Evolutionary conservation across 495 filamentous ascomycete genomes (phyloP).

Genomic region (Xylaria grammica): DNA sequence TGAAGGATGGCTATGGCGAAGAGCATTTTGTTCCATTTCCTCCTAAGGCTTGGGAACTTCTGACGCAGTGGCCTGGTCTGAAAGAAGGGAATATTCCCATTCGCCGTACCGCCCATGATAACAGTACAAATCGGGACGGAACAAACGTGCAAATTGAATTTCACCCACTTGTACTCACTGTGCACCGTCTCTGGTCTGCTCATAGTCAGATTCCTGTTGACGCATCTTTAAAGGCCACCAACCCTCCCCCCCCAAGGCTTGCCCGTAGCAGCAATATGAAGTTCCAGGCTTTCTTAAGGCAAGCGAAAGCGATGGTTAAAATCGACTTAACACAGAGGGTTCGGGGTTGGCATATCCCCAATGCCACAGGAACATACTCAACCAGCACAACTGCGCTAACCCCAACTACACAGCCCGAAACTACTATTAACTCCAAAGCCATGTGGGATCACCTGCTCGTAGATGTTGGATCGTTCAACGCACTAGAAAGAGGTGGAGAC

Average conservation of each 20-base stretch:
- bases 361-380: slow-evolving; percentile 25
- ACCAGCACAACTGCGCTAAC: slow-evolving; percentile 19
- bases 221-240: slow-evolving; percentile 61
- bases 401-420: slow-evolving; percentile 31
- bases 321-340: slow-evolving; percentile 75
- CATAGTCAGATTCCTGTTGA: slow-evolving; percentile 60
- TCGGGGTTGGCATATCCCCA: slow-evolving; percentile 75
- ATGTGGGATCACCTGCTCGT: slow-evolving; percentile 71
- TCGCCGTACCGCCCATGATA: slow-evolving; percentile 75
- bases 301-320: slow-evolving; percentile 66
- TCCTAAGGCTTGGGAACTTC: slow-evolving; percentile 76
- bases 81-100: slow-evolving; percentile 73
- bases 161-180: slow-evolving; percentile 83
- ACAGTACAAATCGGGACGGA: slow-evolving; percentile 58
- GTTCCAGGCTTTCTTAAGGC: slow-evolving; percentile 74
- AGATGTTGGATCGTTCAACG: slow-evolving; percentile 71
- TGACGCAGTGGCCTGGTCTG: slow-evolving; percentile 82
- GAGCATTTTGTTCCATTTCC: slow-evolving; percentile 82
- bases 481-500: slow-evolving; percentile 68
- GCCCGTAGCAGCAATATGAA: slow-evolving; percentile 70
- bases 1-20: slow-evolving; percentile 71
- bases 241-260: slow-evolving; percentile 61
- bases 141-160: slow-evolving; percentile 81
- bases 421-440: slow-evolving; percentile 42
- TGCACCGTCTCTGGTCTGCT: slow-evolving; percentile 75